Percentiles rank a stretch among this genome's conserved stretches.
Conservation (phyloP, 2,329 filamentous ascomycete genomes). For the Penicillium sp. region DNA sequence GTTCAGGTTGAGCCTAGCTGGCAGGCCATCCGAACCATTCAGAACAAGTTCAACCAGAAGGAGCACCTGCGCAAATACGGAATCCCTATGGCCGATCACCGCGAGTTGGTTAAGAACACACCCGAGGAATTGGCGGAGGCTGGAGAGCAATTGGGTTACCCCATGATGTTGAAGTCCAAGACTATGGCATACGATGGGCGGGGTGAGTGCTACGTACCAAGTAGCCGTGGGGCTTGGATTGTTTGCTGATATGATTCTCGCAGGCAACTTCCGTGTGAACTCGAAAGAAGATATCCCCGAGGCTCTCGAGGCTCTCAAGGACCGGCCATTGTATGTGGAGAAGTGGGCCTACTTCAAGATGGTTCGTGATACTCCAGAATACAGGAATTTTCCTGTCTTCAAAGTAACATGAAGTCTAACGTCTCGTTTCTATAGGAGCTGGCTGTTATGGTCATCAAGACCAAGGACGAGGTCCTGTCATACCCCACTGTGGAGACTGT, state of each 20-base stretch:
- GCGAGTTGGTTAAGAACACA: slow-evolving; percentile 67
- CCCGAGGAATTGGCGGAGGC: slow-evolving; percentile 67
- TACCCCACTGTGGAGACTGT: slow-evolving; percentile 94
- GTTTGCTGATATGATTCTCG: slow-evolving; percentile 17
- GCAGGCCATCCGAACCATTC: slow-evolving; percentile 84
- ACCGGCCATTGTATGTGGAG: slow-evolving; percentile 80
- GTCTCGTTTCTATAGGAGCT: slow-evolving; percentile 62
- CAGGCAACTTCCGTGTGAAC: slow-evolving; percentile 70
- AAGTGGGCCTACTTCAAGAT: slow-evolving; percentile 84
- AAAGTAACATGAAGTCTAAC: background rate
- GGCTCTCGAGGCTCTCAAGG: slow-evolving; percentile 73
- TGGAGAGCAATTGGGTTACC: slow-evolving; percentile 72
- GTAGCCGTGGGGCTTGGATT: background rate
- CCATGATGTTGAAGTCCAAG: slow-evolving; percentile 90
- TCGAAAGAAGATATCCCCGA: slow-evolving; percentile 64
- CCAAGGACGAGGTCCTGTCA: slow-evolving; percentile 73
- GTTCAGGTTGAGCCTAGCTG: slow-evolving; percentile 79
- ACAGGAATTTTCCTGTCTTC: background rate
- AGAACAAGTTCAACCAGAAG: slow-evolving; percentile 94
- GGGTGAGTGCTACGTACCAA: slow-evolving; percentile 55
- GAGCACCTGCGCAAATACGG: slow-evolving; percentile 71
- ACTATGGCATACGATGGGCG: slow-evolving; percentile 93
- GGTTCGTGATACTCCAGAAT: slow-evolving; percentile 36
- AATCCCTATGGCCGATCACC: slow-evolving; percentile 75
- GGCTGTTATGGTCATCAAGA: slow-evolving; percentile 93